Evolutionary conservation across 139 green algal species (phyloP).

Genomic region (Pseudopediastrum boryanum): DNA sequence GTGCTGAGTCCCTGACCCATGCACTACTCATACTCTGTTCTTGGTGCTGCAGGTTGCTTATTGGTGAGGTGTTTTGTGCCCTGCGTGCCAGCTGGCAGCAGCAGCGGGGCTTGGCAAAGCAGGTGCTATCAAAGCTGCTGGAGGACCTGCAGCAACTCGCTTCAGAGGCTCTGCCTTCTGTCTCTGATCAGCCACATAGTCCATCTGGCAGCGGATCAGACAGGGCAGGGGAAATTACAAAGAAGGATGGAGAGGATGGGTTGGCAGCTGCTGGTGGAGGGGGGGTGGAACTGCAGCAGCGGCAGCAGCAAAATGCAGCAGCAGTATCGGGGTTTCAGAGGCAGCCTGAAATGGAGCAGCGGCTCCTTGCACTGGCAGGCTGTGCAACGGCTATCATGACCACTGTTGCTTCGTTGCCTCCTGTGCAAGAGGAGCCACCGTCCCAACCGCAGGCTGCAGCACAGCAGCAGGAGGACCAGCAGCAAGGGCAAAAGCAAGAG

Average conservation of each 20-base stretch:
- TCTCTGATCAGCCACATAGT: no score
- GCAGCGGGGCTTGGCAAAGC: not conserved
- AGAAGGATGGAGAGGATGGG: not conserved
- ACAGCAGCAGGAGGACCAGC: not conserved
- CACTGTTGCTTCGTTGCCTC: no score
- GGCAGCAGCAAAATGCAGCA: no score
- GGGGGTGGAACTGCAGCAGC: not conserved
- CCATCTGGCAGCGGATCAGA: no score
- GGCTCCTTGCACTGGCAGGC: no score
- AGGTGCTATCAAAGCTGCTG: constrained; percentile 25
- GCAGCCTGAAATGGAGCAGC: no score
- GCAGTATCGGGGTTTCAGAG: no score
- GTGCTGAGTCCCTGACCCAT: no score
- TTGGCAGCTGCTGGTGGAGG: not conserved
- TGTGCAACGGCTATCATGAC: no score
- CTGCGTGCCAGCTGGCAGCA: constrained; percentile 12
- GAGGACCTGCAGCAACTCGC: constrained; percentile 21
- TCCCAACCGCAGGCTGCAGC: not conserved
- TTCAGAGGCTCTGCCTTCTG: no score
- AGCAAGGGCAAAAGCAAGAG: not conserved
- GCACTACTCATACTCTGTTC: not conserved
- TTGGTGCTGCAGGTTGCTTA: constrained; percentile 24
- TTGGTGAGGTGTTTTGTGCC: not conserved
- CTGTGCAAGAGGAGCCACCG: no score
- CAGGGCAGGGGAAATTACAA: no score